Evolutionary conservation across 495 filamentous ascomycete species (phyloP).

Genomic region (Aspergillus taichungensis): DNA sequence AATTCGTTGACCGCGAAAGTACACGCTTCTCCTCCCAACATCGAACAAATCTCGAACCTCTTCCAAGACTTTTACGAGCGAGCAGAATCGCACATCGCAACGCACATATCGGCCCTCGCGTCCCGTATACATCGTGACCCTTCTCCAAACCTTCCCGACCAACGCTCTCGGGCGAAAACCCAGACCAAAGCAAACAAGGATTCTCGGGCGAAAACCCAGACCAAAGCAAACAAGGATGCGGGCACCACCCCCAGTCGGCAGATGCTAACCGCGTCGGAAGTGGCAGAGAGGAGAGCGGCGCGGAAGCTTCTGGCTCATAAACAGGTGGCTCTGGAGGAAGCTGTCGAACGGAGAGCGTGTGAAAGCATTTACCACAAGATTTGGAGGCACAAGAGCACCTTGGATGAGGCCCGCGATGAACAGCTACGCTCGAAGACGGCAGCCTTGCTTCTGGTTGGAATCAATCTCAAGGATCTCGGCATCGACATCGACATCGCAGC

Average conservation of each 20-base stretch:
- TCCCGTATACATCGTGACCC: conserved; percentile 60
- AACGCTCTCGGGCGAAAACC: conserved; percentile 4
- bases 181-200: conserved; percentile 13
- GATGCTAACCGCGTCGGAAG: conserved; percentile 86
- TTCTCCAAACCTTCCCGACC: conserved; percentile 41
- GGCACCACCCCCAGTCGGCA: conserved; percentile 53
- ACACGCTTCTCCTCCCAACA: conserved; percentile 71
- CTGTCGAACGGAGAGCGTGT: conserved; percentile 80
- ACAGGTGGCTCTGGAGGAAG: conserved; percentile 72
- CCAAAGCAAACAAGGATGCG: conserved; percentile 16
- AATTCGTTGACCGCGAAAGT: conserved; percentile 84
- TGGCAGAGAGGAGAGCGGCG: conserved; percentile 67
- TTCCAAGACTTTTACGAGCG: conserved; percentile 93
- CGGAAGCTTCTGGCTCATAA: conserved; percentile 70
- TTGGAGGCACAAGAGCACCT: conserved; percentile 82
- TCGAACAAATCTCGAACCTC: conserved; percentile 72
- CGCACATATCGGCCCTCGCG: conserved; percentile 76
- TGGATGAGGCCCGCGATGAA: conserved; percentile 93
- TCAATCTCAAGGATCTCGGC: conserved; percentile 78
- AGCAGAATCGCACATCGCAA: conserved; percentile 74
- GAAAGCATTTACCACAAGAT: conserved; percentile 79
- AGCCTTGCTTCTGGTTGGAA: conserved; percentile 80
- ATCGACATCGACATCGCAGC: conserved; percentile 54
- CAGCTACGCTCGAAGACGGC: conserved; percentile 93
- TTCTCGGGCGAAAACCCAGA: too few relatives aligned